Evolutionary conservation across 2,329 filamentous ascomycete genomes (phyloP).

Genomic region (Pseudopyrenochaeta lycopersici): DNA sequence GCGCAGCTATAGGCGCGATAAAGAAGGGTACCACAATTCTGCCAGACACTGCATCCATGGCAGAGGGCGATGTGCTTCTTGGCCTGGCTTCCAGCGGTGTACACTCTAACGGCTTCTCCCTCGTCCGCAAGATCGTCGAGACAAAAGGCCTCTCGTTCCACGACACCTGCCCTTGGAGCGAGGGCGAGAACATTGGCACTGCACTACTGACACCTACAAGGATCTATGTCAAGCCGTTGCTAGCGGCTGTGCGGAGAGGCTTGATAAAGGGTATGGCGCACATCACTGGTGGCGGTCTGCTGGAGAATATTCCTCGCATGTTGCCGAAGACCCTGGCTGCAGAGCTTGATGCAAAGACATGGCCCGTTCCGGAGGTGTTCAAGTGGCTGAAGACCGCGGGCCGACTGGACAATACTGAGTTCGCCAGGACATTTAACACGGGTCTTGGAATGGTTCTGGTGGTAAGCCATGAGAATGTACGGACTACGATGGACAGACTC

Average conservation of each 20-base stretch:
- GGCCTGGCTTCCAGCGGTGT: slow-evolving; percentile 86
- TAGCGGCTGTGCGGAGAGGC: slow-evolving; percentile 68
- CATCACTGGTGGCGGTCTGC: slow-evolving; percentile 92
- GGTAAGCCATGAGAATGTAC: slow-evolving; percentile 71
- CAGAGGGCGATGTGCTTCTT: slow-evolving; percentile 81
- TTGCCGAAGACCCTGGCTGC: slow-evolving; percentile 80
- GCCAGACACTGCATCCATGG: slow-evolving; percentile 79
- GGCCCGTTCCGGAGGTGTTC: slow-evolving; percentile 82
- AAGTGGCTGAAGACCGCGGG: slow-evolving; percentile 80
- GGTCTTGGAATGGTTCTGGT: slow-evolving; percentile 94
- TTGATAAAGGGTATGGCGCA: slow-evolving; percentile 93
- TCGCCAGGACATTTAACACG: slow-evolving; percentile 93
- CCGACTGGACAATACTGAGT: slow-evolving; percentile 79
- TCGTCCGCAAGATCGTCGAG: slow-evolving; percentile 90
- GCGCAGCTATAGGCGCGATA: slow-evolving; percentile 88
- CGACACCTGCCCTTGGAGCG: slow-evolving; percentile 79
- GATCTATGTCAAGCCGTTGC: slow-evolving; percentile 88
- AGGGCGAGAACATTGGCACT: slow-evolving; percentile 70
- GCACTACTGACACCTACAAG: slow-evolving; percentile 87
- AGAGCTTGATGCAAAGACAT: slow-evolving; percentile 78
- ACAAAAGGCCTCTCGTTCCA: slow-evolving; percentile 75
- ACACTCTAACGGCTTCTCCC: slow-evolving; percentile 96
- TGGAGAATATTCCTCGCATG: slow-evolving; percentile 95
- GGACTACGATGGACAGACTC: slow-evolving; percentile 68
- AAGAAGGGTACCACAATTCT: slow-evolving; percentile 71